Percentiles rank a stretch among this genome's conserved stretches.
These are phyloP conservation scores for Rhododendron vialii DNA, from an alignment of 148 eudicot genomes.

Conservation along the genomic window DNA sequence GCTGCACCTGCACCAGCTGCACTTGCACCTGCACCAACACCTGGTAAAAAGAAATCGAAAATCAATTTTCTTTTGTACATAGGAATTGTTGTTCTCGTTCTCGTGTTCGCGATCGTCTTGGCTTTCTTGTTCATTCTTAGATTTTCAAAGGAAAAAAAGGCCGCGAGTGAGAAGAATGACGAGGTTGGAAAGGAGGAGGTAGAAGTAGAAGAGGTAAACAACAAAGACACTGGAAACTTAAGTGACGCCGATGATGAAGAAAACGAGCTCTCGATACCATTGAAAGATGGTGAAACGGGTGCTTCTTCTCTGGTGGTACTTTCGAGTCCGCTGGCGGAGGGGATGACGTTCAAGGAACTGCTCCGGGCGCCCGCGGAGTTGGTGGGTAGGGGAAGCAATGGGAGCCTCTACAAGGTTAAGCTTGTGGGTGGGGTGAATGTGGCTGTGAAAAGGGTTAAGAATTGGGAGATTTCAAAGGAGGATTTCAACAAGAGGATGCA, in stretches of 20 bases:
- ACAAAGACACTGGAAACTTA: not conserved
- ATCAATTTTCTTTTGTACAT: constrained; percentile 21
- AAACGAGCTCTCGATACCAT: constrained; percentile 28
- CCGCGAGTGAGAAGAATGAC: not conserved
- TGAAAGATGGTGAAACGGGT: constrained; percentile 15
- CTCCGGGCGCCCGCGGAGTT: constrained; percentile 43
- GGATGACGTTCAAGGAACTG: constrained; percentile 38
- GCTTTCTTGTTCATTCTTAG: not conserved
- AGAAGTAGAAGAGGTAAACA: not conserved
- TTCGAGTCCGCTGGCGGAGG: constrained; percentile 28
- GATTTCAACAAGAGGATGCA: constrained; percentile 40
- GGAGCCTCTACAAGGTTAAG: constrained; percentile 43
- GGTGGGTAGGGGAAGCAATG: constrained; percentile 39
- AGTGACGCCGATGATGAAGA: constrained; percentile 14
- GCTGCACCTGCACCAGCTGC: not conserved
- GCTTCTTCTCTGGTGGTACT: constrained; percentile 24
- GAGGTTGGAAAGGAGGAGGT: not conserved
- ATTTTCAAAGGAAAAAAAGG: constrained; percentile 5
- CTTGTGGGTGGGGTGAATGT: constrained; percentile 19
- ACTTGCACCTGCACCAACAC: not conserved
- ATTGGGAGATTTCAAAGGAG: constrained; percentile 35
- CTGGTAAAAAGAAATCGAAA: not conserved
- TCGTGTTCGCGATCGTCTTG: constrained; percentile 14
- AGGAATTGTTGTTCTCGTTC: constrained; percentile 17
- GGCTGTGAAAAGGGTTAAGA: constrained; percentile 46